These are phyloP conservation scores for Samsoniella hepiali DNA, from an alignment of 2,329 filamentous ascomycete genomes.

Conservation along the genomic window DNA sequence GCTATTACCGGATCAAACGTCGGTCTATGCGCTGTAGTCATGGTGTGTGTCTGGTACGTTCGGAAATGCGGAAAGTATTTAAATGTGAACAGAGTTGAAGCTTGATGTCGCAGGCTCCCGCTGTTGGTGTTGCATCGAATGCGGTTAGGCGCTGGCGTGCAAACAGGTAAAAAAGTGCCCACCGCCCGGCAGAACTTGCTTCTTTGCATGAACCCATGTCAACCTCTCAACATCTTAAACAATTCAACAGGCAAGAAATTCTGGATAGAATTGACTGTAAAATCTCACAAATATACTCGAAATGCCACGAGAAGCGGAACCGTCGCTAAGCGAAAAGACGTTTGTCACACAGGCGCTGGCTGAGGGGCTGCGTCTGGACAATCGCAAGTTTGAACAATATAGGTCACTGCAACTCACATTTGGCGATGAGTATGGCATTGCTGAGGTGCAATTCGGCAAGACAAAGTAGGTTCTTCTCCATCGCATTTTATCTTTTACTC, in stretches of 20 bases:
- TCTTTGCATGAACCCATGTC: conserved; percentile 9
- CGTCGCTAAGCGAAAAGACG: conserved; percentile 81
- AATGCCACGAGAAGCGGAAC: conserved; percentile 92
- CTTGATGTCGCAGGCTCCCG: not conserved
- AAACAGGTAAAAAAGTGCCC: conserved; percentile 22
- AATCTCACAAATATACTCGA: conserved; percentile 25
- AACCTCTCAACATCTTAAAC: not conserved
- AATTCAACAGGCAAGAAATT: not conserved
- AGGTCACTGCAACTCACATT: conserved; percentile 75
- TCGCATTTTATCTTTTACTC: conserved; percentile 4
- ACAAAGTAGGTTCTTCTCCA: conserved; percentile 61
- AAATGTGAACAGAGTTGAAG: not conserved
- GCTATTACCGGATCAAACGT: conserved; percentile 85
- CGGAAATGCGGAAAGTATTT: not conserved
- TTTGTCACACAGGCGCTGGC: conserved; percentile 82
- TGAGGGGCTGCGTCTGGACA: conserved; percentile 79
- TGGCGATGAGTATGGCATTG: conserved; percentile 86
- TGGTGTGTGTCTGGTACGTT: conserved; percentile 28
- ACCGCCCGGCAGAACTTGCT: conserved; percentile 52
- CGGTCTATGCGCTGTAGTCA: conserved; percentile 74
- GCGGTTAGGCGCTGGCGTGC: not conserved
- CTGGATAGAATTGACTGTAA: not conserved
- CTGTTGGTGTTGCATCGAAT: not conserved
- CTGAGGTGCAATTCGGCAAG: conserved; percentile 83
- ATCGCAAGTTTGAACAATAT: conserved; percentile 76